A percentile compares a stretch with the other conserved stretches of the same genome.
These are phyloP conservation scores for Penicillium roqueforti DNA, from an alignment of 495 filamentous ascomycete species.

Conservation along the genomic window DNA sequence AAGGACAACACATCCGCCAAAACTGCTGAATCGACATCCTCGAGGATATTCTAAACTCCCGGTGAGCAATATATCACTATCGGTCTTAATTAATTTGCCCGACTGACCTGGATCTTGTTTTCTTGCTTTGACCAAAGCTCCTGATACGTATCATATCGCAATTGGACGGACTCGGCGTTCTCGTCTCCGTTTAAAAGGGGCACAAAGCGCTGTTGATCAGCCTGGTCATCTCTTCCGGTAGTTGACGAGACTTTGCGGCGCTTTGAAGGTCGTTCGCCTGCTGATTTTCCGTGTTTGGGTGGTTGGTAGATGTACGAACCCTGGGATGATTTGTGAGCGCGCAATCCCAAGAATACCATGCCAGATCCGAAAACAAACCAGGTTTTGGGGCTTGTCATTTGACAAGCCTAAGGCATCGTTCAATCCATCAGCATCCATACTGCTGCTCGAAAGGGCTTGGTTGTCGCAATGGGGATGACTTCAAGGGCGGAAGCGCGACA, in stretches of 20 bases:
- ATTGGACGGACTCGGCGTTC: slow-evolving; percentile 41
- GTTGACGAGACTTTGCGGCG: slow-evolving; percentile 50
- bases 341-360: neutral
- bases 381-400: slow-evolving; percentile 41
- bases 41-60: slow-evolving; percentile 27
- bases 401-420: slow-evolving; percentile 28
- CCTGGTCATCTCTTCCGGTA: slow-evolving; percentile 17
- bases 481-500: slow-evolving; percentile 20
- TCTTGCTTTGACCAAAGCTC: slow-evolving; percentile 66
- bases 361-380: slow-evolving; percentile 33
- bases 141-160: slow-evolving; percentile 61
- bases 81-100: neutral
- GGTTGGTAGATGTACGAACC: slow-evolving; percentile 68
- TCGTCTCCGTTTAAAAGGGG: slow-evolving; percentile 62
- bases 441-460: slow-evolving; percentile 18
- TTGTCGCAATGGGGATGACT: slow-evolving; percentile 19
- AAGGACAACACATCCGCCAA: slow-evolving; percentile 66
- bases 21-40: slow-evolving; percentile 50
- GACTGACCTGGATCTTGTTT: slow-evolving; percentile 60
- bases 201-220: slow-evolving; percentile 44
- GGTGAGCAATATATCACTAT: slow-evolving; percentile 13
- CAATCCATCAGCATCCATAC: slow-evolving; percentile 26
- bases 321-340: slow-evolving; percentile 37
- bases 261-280: slow-evolving; percentile 56
- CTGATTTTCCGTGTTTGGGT: slow-evolving; percentile 30